Evolutionary conservation across 768 basidiomycete genomes (phyloP), one percentile per base, ranked within the genome.

Genomic region (Leucosporidium creatinivorum): DNA sequence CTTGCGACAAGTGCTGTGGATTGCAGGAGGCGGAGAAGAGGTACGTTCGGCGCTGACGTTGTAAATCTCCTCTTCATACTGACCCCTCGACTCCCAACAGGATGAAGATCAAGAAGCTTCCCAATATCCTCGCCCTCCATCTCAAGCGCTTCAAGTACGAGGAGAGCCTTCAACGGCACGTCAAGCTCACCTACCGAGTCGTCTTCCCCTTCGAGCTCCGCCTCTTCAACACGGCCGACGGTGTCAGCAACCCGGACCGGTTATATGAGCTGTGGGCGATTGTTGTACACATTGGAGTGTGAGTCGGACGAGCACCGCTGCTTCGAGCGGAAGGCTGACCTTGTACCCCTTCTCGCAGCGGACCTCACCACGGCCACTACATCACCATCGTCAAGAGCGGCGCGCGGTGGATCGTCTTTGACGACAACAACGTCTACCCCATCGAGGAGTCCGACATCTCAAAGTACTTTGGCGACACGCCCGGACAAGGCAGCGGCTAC

Each of bases 211-310:
- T 91, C 70, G 89, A 98, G 77, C 85, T 99, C 50, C 86, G 94
- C 67, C 80, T 99, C 65, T 97, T 97, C 82, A 97, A 99, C 78
- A 98, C 96, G 52, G 87, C 93, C 60, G 96, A 99, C 78, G 91
- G 93, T 73, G 85, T 88, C 57, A 85, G 87, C 61, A 85, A 97
- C 77, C 89, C 93, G 0, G 96, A 99, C 78, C 83, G 93, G 62
- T 77, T 98, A 68, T 99, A 96, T 80, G 86, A 90, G 77, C 84
- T 99, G 31, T 97, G 93, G 77, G 93, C 91, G 19, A 91, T 98
- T 66, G 93, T 99, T 44, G 91, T 99, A n/a, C 96, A 99, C 79
- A 93, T 99, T 71, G 96, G 96, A 83, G 89, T 85, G 93, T 94
- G 79, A 76, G 91, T 86, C 8, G 39, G 39, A 2, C 39, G 8